These are phyloP conservation scores for Sphaerosporella brunnea DNA, from an alignment of 495 filamentous ascomycete species.

Conservation along the genomic window DNA sequence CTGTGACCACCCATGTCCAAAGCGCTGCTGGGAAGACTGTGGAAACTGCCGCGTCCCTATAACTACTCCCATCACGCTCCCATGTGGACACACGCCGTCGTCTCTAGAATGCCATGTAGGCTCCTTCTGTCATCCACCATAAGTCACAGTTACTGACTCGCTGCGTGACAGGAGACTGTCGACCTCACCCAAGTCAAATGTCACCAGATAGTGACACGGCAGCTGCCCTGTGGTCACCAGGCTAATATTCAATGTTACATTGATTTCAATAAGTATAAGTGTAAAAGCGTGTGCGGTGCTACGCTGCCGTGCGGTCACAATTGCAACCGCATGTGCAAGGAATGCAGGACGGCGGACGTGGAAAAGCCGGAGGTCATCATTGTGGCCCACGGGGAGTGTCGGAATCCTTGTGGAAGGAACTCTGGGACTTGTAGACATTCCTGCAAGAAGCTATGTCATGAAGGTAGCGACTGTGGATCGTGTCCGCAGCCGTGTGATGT, in stretches of 20 bases:
- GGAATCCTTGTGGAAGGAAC: slow-evolving; percentile 34
- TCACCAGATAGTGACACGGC: slow-evolving; percentile 2
- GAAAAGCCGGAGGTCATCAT: slow-evolving; percentile 12
- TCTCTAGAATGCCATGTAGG: slow-evolving; percentile 38
- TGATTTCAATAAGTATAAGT: slow-evolving; percentile 32
- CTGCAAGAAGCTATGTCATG: slow-evolving; percentile 40
- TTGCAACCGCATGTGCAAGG: slow-evolving; percentile 36
- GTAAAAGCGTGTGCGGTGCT: slow-evolving; percentile 32
- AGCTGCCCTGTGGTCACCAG: not conserved
- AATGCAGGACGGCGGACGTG: slow-evolving; percentile 29
- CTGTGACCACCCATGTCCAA: slow-evolving; percentile 46
- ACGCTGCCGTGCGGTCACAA: slow-evolving; percentile 42
- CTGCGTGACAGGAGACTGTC: no score
- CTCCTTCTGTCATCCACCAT: no score
- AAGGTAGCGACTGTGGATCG: slow-evolving; percentile 33
- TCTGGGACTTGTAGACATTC: slow-evolving; percentile 42
- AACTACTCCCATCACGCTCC: slow-evolving; percentile 29
- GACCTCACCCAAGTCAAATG: slow-evolving; percentile 11
- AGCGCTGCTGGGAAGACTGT: slow-evolving; percentile 39
- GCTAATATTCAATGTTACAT: slow-evolving; percentile 30
- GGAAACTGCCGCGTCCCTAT: slow-evolving; percentile 32
- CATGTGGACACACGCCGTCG: slow-evolving; percentile 41
- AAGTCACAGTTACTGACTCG: no score
- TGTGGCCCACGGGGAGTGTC: slow-evolving; percentile 35
- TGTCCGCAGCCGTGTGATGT: slow-evolving; percentile 43